Evolutionary conservation across 23 red algal species (phyloP).

Genomic region (Pyropia haitanensis): DNA sequence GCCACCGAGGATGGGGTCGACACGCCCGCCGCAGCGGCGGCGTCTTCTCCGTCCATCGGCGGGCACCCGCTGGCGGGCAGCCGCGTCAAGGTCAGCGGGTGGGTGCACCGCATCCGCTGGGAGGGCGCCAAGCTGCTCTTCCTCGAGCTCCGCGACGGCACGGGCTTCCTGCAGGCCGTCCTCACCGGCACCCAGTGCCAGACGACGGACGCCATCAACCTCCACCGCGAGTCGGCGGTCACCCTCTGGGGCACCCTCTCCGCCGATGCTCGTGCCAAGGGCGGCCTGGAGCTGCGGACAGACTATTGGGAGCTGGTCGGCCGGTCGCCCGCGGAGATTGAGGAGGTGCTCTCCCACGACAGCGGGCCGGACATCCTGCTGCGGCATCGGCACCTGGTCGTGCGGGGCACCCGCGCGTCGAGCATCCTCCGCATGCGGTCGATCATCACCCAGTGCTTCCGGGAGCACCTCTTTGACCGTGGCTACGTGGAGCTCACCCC

Average conservation of each 20-base stretch:
- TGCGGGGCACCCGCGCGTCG: constrained; percentile 70
- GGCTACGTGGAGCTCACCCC: constrained; percentile 87
- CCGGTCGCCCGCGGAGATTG: constrained; percentile 67
- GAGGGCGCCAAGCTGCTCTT: constrained; percentile 91
- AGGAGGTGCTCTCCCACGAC: constrained; percentile 84
- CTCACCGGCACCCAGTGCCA: constrained; percentile 73
- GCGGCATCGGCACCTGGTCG: constrained; percentile 88
- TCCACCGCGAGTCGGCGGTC: constrained; percentile 75
- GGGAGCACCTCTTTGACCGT: constrained; percentile 86
- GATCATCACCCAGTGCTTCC: constrained; percentile 90
- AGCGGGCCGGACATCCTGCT: constrained; percentile 84
- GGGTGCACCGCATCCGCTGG: constrained; percentile 77
- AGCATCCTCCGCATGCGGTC: constrained; percentile 67
- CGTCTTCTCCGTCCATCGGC: background rate
- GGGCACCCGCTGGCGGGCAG: constrained; percentile 4
- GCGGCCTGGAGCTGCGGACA: constrained; percentile 75
- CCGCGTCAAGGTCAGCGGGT: constrained; percentile 59
- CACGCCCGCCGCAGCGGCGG: too few relatives aligned
- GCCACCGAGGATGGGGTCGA: too few relatives aligned
- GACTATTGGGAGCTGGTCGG: constrained; percentile 96
- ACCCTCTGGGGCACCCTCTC: constrained; percentile 62
- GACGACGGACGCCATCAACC: constrained; percentile 80
- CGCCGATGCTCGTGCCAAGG: constrained; percentile 75
- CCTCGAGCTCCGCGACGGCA: constrained; percentile 91
- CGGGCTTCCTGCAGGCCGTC: constrained; percentile 86